These are phyloP conservation scores for Capronia americana DNA, from an alignment of 2,329 filamentous ascomycete species.

Conservation along the genomic window DNA sequence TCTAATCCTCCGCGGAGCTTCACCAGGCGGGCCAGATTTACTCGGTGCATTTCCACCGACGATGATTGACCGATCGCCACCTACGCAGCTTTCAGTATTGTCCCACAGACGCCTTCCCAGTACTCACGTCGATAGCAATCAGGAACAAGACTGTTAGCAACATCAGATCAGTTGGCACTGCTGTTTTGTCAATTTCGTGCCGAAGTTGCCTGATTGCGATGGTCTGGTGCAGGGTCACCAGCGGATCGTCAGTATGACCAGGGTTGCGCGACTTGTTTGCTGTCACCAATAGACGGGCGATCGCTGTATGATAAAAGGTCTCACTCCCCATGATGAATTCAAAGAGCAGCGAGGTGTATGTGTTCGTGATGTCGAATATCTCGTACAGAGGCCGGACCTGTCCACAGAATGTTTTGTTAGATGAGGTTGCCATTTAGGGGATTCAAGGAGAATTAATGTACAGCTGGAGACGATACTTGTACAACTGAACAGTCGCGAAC, in stretches of 20 bases:
- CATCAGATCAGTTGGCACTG: constrained; percentile 8
- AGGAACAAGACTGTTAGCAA: constrained; percentile 10
- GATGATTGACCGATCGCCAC: constrained; percentile 2
- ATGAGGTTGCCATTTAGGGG: neutral
- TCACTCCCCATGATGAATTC: constrained; percentile 13
- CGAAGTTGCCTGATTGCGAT: constrained; percentile 10
- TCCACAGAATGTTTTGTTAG: too few species aligned
- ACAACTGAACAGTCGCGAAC: neutral
- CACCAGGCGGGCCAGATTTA: constrained; percentile 4
- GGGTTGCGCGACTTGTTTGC: neutral
- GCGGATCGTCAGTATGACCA: neutral
- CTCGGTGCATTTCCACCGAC: constrained; percentile 10
- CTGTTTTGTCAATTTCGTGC: constrained; percentile 3
- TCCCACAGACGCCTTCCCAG: neutral
- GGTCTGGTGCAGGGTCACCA: constrained; percentile 5
- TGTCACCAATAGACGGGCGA: constrained; percentile 3
- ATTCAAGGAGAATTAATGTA: neutral
- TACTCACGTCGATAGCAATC: constrained; percentile 9
- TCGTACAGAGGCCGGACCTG: constrained; percentile 9
- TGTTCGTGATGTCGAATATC: constrained; percentile 13
- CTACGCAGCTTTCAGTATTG: neutral
- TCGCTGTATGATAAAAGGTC: constrained; percentile 10
- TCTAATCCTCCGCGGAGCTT: constrained; percentile 6
- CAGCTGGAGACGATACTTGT: neutral
- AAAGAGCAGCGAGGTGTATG: constrained; percentile 9